phyloP scores from a whole-genome alignment of 495 filamentous ascomycete genomes.

The Penicillium verhagenii region DNA sequence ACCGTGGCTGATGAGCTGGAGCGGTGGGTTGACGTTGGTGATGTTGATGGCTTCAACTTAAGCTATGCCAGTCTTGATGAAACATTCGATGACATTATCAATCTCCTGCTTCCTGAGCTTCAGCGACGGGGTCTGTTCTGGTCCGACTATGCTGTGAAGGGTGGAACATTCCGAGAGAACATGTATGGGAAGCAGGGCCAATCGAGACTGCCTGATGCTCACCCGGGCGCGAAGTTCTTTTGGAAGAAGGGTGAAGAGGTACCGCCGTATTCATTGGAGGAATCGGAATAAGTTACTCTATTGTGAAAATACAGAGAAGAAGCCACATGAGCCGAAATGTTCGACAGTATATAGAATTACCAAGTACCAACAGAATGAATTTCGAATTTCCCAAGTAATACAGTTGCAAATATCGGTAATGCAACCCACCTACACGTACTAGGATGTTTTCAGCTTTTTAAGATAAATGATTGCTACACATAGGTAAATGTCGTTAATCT shows the following conservation, averaged over 20 bases:
- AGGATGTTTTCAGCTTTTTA: too few species aligned
- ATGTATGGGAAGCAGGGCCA: conserved; percentile 37
- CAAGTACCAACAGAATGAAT: too few species aligned
- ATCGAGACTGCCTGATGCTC: conserved; percentile 38
- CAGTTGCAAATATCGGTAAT: too few species aligned
- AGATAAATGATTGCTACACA: too few species aligned
- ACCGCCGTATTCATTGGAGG: conserved; percentile 25
- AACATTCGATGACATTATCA: conserved; percentile 63
- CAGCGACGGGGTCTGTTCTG: conserved; percentile 47
- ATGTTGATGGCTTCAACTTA: conserved; percentile 64
- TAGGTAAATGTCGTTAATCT: too few species aligned
- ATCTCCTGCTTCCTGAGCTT: conserved; percentile 46
- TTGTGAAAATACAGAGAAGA: background rate
- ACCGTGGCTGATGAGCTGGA: conserved; percentile 62
- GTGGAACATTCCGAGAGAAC: conserved; percentile 48
- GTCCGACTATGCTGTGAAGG: conserved; percentile 42
- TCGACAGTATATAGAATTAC: too few species aligned
- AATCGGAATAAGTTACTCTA: conserved; percentile 6
- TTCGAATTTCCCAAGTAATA: too few species aligned
- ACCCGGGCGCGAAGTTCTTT: conserved; percentile 45
- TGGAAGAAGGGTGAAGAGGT: conserved; percentile 40
- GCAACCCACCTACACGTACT: too few species aligned
- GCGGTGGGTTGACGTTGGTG: conserved; percentile 57
- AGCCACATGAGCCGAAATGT: background rate
- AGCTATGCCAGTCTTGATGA: conserved; percentile 59